Percentiles rank a stretch among this genome's conserved stretches.
Conservation (phyloP, 108 stramenopile genomes). For the Cyclotella atomus region DNA sequence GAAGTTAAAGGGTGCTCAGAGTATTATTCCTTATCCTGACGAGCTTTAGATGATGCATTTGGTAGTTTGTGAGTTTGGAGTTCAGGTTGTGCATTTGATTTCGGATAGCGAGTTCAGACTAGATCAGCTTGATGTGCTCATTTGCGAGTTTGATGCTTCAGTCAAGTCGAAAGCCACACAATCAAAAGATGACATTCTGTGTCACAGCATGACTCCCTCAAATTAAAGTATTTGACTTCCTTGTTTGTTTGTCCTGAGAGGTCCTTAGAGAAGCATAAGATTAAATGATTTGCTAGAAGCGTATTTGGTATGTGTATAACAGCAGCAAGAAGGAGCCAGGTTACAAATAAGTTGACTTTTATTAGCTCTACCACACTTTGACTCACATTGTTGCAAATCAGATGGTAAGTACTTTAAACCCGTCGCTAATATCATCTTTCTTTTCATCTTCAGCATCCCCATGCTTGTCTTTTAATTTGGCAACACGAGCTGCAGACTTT, state of each 20-base stretch:
- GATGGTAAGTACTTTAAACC: constrained; percentile 62
- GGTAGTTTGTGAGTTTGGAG: too few species aligned
- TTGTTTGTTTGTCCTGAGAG: too few species aligned
- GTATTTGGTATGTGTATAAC: too few species aligned
- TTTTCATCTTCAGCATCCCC: constrained; percentile 27
- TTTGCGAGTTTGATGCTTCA: too few species aligned
- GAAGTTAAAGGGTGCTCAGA: constrained; percentile 45
- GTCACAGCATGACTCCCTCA: too few species aligned
- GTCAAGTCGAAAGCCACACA: too few species aligned
- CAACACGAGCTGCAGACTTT: constrained; percentile 37
- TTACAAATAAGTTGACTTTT: neutral
- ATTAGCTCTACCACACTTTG: neutral
- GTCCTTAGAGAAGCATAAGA: too few species aligned
- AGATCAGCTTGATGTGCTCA: too few species aligned
- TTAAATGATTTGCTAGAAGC: too few species aligned
- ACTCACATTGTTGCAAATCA: constrained; percentile 7
- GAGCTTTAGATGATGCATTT: constrained; percentile 13
- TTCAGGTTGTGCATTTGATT: neutral
- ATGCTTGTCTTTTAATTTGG: constrained; percentile 11
- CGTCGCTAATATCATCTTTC: constrained; percentile 18
- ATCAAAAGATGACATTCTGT: too few species aligned
- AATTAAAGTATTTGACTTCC: too few species aligned
- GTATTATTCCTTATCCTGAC: constrained; percentile 35
- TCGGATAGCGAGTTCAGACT: too few species aligned
- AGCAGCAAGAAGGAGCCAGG: neutral